Base-by-base conservation (phyloP, 352 stramenopile genomes). In the Phytophthora quininea region DNA sequence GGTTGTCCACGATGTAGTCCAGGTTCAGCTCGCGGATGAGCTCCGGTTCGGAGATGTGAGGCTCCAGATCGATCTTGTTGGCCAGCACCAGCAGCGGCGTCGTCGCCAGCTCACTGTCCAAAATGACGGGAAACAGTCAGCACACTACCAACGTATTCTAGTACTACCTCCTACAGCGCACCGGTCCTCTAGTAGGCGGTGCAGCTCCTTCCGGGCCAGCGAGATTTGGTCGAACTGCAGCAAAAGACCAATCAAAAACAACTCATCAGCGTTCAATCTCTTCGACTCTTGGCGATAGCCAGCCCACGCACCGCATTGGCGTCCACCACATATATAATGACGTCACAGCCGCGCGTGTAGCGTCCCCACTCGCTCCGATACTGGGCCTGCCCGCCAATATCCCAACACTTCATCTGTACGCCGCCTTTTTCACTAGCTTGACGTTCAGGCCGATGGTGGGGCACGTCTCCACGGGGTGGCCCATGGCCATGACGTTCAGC, bases 11-110 rank as follows among this genome's bases (percentile, higher is more conserved):
- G 50, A 99, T 98, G 84, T 99, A 99, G 78, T 99, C 98, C 69
- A 99, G 80, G 79, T 99, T 98, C 54, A 99, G 84, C 77, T 98
- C 93, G 52, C 97, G 86, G 54, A 97, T 97, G 50, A 96, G 81
- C 66, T 97, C 89, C 14, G 88, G 86, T 75, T 97, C 90, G 38
- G 86, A 95, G 58, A 97, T 93, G 58, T 97, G 90, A 62, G 96
- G 96, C 68, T 98, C 83, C 71, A 99, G 86, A 86, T 99, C 97
- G 71, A 99, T 99, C 80, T 99, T 99, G 87, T 99, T 99, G n/a
- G 97, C 96, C 62, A 99, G 81, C 54, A 99, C 93, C 24, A 99
- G 79, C 64, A 99, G 69, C 14, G 97, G 97, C 60, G 95, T 99
- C 27, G 88, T 97, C 58, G 88, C 88, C 32, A 95, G 76, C 62